phyloP scores from a whole-genome alignment of 176 grass and related monocot species.

The Chloris gayana region DNA sequence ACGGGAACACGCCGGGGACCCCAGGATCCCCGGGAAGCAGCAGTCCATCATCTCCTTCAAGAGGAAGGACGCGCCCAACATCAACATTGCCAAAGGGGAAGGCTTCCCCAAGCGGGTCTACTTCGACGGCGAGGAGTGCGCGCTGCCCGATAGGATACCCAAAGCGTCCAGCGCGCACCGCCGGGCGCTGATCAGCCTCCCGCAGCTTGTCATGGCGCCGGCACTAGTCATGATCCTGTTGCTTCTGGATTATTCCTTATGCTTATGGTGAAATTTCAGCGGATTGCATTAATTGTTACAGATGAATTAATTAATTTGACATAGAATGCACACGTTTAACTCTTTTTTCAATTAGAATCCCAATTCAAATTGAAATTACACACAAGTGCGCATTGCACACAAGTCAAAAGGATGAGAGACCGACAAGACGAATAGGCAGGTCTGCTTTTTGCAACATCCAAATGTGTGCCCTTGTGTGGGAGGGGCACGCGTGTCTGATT shows the following conservation, averaged over 20 bases:
- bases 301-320: constrained; percentile 20
- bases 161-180: constrained; percentile 28
- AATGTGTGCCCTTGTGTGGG: too few species aligned
- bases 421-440: too few species aligned
- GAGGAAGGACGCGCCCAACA: constrained; percentile 55
- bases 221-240: constrained; percentile 10
- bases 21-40: constrained; percentile 77
- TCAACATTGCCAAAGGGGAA: constrained; percentile 58
- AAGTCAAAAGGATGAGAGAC: too few species aligned
- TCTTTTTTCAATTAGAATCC: too few species aligned
- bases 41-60: constrained; percentile 80
- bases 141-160: constrained; percentile 60
- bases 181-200: neutral
- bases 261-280: constrained; percentile 9
- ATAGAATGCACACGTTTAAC: neutral
- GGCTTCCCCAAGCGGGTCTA: constrained; percentile 75
- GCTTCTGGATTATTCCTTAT: constrained; percentile 42
- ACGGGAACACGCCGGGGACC: constrained; percentile 45
- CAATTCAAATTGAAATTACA: too few species aligned
- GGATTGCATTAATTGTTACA: neutral
- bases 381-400: too few species aligned
- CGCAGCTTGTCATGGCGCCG: constrained; percentile 19
- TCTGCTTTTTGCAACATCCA: too few species aligned
- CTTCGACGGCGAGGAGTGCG: constrained; percentile 94
- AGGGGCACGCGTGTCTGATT: too few species aligned